Evolutionary conservation across 176 grass and related monocot genomes (phyloP).

Genomic region (Saccharum spontaneum): DNA sequence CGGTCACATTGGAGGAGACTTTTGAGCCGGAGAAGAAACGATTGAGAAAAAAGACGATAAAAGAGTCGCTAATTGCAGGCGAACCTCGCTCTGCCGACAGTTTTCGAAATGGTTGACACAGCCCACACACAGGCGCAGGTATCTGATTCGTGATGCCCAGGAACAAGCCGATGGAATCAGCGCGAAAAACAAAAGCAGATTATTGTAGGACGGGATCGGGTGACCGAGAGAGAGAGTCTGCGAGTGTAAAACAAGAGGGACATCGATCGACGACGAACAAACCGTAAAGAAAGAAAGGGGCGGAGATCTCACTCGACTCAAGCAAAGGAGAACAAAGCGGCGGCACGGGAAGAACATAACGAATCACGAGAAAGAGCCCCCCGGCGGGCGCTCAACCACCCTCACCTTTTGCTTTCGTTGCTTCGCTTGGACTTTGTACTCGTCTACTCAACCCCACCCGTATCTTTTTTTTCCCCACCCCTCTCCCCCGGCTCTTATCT

Average conservation of each 20-base stretch:
- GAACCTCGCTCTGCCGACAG: not conserved
- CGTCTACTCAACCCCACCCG: not conserved
- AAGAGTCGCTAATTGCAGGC: not conserved
- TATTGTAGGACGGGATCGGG: not conserved
- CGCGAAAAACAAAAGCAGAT: constrained; percentile 48
- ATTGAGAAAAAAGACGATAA: not conserved
- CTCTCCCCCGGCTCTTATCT: constrained; percentile 10
- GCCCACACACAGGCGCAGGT: not conserved
- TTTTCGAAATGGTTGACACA: constrained; percentile 25
- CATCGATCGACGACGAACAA: constrained; percentile 5
- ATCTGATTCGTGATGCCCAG: constrained; percentile 18
- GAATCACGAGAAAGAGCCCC: constrained; percentile 85
- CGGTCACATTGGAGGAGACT: not conserved
- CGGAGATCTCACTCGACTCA: not conserved
- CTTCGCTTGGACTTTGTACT: constrained; percentile 68
- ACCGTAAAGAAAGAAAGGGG: constrained; percentile 4
- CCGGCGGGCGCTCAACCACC: constrained; percentile 28
- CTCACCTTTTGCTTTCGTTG: constrained; percentile 74
- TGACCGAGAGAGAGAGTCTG: not conserved
- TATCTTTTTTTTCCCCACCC: not conserved
- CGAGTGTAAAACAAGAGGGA: not conserved
- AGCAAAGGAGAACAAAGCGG: constrained; percentile 29
- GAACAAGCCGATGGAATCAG: constrained; percentile 54
- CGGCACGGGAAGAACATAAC: constrained; percentile 44
- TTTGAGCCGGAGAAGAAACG: constrained; percentile 17